phyloP scores from a whole-genome alignment of 495 filamentous ascomycete species.

The Aspergillus cavernicola region DNA sequence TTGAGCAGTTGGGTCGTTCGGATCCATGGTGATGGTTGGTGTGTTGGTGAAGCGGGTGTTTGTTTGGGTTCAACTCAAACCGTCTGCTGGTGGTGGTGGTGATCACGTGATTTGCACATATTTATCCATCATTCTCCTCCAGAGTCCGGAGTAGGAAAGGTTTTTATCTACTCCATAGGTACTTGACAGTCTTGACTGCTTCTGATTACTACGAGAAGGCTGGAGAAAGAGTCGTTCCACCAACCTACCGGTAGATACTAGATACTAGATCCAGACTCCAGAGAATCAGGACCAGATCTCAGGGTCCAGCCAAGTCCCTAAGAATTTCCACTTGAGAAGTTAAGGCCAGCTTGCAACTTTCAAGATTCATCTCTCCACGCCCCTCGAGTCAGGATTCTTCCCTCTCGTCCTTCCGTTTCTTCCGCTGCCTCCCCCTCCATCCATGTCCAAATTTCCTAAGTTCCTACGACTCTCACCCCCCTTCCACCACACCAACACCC shows the following conservation, averaged over 20 bases:
- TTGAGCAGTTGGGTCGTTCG: constrained; percentile 3
- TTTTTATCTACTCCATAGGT: no score
- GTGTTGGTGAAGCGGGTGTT: constrained; percentile 1
- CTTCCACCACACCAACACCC: constrained; percentile 1
- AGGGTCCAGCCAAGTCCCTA: constrained; percentile 9
- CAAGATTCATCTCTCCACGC: constrained; percentile 2
- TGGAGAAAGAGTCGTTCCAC: no score
- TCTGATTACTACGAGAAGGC: no score
- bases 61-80: neutral
- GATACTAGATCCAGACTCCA: no score
- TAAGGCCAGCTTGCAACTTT: constrained; percentile 38
- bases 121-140: no score
- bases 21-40: constrained; percentile 16
- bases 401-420: neutral
- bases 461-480: constrained; percentile 8
- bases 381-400: constrained; percentile 1
- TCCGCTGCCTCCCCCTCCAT: neutral
- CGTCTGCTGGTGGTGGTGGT: constrained; percentile 1
- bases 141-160: no score
- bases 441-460: constrained; percentile 15
- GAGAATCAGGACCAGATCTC: no score
- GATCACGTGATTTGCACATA: neutral
- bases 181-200: no score
- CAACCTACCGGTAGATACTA: no score
- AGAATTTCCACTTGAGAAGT: neutral